Evolutionary conservation across 164 flowering plant genomes (phyloP), one percentile per base, ranked within the genome.

Genomic region (Chimonanthus praecox): DNA sequence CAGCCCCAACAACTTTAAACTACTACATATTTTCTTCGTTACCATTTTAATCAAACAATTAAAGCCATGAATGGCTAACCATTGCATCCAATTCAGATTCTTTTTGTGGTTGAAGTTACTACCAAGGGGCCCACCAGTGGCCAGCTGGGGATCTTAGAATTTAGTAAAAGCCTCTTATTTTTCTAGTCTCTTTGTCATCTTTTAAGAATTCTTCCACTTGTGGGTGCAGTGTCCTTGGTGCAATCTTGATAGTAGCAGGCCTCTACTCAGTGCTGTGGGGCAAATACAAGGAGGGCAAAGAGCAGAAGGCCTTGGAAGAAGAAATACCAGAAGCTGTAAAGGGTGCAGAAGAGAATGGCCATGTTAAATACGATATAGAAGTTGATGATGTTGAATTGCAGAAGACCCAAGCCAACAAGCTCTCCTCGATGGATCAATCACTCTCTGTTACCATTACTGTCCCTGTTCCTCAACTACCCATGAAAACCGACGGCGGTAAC

Each of bases 221-320:
- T 70, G 69, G 43, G 11, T 84, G 49, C 90, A 94, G 98, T 21
- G 77, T 89, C 60, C 75, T 94, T 72, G 98, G 98, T 0, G 88
- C 89, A 6, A 73, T 84, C 33, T 71, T 92, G 69, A 92, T 94
- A 13, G 94, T 92, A 45, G 74, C 82, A 0, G 98, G 98, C 44
- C 87, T 94, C 0, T 94, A 92, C 88, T 80, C 90, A 0, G 98
- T 94, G 6, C 82, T 94, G 8, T 94, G 98, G 98, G 98, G 97
- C 3, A 94, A 94, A 66, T 84, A 89, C 91, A 92, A 86, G 78
- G 98, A 94, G 67, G 75, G 72, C 83, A 74, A 85, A 54, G 79
- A 47, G 16, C 48, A 15, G 2, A 88, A 85, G 73, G 78, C 65
- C 47, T 49, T 44, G 68, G 44, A 44, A 43, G 44, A 44, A 43